Evolutionary conservation across 1,139 yeast species (phyloP).

Genomic region (Zygosaccharomyces sapae): DNA sequence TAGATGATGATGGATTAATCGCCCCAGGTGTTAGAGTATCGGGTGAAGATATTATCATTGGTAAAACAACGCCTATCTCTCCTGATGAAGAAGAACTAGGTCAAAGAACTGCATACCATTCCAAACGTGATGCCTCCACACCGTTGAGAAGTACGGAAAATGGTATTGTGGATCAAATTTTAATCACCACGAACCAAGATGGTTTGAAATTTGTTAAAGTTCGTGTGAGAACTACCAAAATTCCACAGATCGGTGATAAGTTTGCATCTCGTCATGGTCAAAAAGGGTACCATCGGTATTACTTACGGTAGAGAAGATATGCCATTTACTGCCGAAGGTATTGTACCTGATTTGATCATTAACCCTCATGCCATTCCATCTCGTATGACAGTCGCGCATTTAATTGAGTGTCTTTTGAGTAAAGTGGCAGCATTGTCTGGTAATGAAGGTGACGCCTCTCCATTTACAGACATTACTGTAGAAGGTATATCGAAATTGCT

Average conservation of each 20-base stretch:
- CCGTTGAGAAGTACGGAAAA: conserved; percentile 95
- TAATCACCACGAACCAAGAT: conserved; percentile 95
- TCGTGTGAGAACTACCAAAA: conserved; percentile 96
- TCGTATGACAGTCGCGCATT: conserved; percentile 99
- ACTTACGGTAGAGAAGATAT: conserved; percentile 97
- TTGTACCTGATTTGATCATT: conserved; percentile 94
- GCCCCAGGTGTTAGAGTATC: conserved; percentile 98
- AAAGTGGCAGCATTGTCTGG: conserved; percentile 95
- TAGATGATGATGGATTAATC: conserved; percentile 96
- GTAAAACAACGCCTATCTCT: conserved; percentile 97
- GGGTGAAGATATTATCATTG: conserved; percentile 97
- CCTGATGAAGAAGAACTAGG: conserved; percentile 98
- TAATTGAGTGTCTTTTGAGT: conserved; percentile 93
- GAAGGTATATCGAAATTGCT: conserved; percentile 89
- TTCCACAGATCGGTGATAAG: conserved; percentile 98
- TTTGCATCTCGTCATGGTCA: conserved; percentile 99
- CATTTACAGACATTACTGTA: conserved; percentile 96
- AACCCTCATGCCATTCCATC: conserved; percentile 99
- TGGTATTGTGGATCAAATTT: conserved; percentile 97
- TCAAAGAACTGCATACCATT: conserved; percentile 95
- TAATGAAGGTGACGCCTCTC: conserved; percentile 98
- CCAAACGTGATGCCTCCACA: conserved; percentile 97
- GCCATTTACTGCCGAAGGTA: conserved; percentile 97
- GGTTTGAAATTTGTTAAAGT: conserved; percentile 97
- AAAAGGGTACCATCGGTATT: conserved; percentile 99